Percentiles rank a stretch among this genome's conserved stretches.
phyloP scores from a whole-genome alignment of 768 basidiomycete species.

The Tylopilus balloui region DNA sequence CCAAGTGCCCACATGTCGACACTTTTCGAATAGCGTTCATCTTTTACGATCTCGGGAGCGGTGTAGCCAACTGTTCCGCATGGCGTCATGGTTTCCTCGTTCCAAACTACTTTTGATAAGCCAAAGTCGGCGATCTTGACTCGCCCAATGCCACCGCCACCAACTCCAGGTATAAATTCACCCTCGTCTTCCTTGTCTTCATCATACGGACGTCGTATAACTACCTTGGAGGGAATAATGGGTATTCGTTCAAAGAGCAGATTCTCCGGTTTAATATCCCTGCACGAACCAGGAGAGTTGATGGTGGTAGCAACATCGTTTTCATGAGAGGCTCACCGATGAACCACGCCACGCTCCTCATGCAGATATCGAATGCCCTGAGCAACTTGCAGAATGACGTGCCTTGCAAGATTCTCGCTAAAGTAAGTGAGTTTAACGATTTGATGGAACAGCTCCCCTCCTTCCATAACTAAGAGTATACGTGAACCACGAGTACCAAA shows the following conservation, averaged over 20 bases:
- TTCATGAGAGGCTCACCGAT: conserved; percentile 48
- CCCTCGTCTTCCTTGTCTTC: conserved; percentile 99
- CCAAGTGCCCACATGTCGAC: conserved; percentile 99
- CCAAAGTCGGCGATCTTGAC: conserved; percentile 99
- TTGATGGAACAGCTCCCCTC: conserved; percentile 97
- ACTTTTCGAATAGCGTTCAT: conserved; percentile 92
- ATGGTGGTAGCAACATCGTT: background rate
- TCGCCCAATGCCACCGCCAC: conserved; percentile 94
- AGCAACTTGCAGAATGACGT: conserved; percentile 95
- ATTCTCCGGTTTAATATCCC: conserved; percentile 98
- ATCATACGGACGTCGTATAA: conserved; percentile 81
- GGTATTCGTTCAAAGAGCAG: conserved; percentile 91
- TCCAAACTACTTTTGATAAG: conserved; percentile 96
- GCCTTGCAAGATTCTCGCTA: conserved; percentile 93
- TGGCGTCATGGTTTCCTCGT: conserved; percentile 98
- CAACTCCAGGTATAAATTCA: conserved; percentile 86
- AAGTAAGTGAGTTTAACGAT: conserved; percentile 99
- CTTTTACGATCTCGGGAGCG: conserved; percentile 98
- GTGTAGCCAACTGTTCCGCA: conserved; percentile 99
- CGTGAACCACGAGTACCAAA: conserved; percentile 8
- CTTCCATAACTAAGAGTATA: conserved; percentile 75
- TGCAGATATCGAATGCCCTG: conserved; percentile 93
- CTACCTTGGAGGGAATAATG: conserved; percentile 77
- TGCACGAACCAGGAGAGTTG: conserved; percentile 14
- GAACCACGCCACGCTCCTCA: conserved; percentile 96